Base-by-base conservation (phyloP, 2,329 filamentous ascomycete species). In the Colletotrichum australisinense region DNA sequence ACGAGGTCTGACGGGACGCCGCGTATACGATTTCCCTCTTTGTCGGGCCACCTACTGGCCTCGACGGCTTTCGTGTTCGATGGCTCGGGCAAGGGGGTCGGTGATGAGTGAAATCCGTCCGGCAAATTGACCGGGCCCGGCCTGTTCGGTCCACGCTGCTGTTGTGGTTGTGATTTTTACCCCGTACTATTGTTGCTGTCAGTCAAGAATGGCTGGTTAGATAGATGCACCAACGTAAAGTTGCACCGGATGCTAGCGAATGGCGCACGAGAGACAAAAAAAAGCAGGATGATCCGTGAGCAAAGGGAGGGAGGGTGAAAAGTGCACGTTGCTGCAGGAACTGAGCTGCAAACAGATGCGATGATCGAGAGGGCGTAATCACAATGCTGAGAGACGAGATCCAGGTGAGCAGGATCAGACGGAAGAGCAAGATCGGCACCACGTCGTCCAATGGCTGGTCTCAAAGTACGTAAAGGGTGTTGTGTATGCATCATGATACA, bases 381-480 rank as follows among this genome's bases (percentile, higher is more conserved):
- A 24, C 14, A 22, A 9, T 12, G 32, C 9, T n/a, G 16, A 64
- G 32, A 26, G 2, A 28, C 5, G 46, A 24, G 59, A 32, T 30
- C 26, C 60, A 22, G 16, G 63, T 67, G 30, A 35, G 42, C 46
- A 60, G 63, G 30, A 38, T 52, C 30, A 67, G 63, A 67, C 49
- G 64, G 26, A 1, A 55, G 14, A 22, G 19, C 19, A 22, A 55
- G 59, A 64, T 59, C 56, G 56, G 68, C 63, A 65, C 8, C 42
- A 49, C 55, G 59, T 30, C n/a, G 35, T 57, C 26, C 60, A 64
- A 38, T 65, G 59, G 22, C 28, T 11, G 67, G 59, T 58, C 53
- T 35, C 35, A 57, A 19, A 49, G 46, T 53, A 72, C 59, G 69
- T 72, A 72, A 72, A 72, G 63, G 53, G 66, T 69, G 66, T 24